Percentiles rank a stretch among this genome's conserved stretches.
These are phyloP conservation scores for Rhodomyrtus psidioides DNA, from an alignment of 441 rosid species.

Conservation along the genomic window DNA sequence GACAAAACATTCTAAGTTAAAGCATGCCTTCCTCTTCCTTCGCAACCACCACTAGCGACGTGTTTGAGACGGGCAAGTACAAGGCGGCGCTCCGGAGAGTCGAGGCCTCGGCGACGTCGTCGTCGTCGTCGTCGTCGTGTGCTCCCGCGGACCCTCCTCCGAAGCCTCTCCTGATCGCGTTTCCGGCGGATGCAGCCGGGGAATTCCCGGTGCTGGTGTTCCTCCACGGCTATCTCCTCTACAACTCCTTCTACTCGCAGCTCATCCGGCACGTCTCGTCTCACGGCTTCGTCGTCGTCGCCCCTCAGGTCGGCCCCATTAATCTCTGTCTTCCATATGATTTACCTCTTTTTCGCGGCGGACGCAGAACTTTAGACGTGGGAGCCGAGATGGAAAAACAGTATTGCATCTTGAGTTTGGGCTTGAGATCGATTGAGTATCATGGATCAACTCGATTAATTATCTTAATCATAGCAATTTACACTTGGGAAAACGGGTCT, in stretches of 20 bases:
- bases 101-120: not conserved
- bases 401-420: not conserved
- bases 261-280: constrained; percentile 39
- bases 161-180: constrained; percentile 22
- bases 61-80: not conserved
- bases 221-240: constrained; percentile 37
- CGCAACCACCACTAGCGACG: not conserved
- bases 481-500: not conserved
- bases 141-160: constrained; percentile 18
- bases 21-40: not conserved
- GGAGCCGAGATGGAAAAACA: not conserved
- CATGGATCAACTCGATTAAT: not conserved
- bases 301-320: constrained; percentile 36
- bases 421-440: not conserved
- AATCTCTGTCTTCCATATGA: not conserved
- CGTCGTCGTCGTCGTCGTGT: too few relatives aligned
- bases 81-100: not conserved
- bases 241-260: constrained; percentile 32
- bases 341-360: not conserved
- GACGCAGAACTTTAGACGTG: not conserved
- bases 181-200: constrained; percentile 21
- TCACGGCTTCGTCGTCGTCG: constrained; percentile 48
- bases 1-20: not conserved
- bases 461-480: not conserved
- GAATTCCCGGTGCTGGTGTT: constrained; percentile 42